Conservation (phyloP, 1,139 yeast genomes). For the Saccharomyces hybrid region DNA sequence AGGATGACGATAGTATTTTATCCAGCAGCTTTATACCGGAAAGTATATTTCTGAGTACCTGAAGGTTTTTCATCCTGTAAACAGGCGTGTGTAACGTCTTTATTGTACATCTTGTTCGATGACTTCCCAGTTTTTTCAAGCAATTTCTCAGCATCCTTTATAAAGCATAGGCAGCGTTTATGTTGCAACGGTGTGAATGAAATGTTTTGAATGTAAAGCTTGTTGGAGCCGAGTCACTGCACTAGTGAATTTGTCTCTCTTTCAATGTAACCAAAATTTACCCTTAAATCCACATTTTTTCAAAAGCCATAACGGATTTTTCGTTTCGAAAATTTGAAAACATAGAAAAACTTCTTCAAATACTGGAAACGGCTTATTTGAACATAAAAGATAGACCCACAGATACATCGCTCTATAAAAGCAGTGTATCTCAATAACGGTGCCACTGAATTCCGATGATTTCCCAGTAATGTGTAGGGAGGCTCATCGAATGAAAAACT, state of each 20-base stretch:
- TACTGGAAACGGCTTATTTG: not conserved
- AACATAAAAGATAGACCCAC: not conserved
- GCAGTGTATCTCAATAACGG: not conserved
- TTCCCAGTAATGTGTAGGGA: not conserved
- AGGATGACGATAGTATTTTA: conserved; percentile 14
- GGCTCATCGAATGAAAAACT: not conserved
- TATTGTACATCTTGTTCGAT: conserved; percentile 2
- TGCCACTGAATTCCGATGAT: not conserved
- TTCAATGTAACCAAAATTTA: too few relatives aligned
- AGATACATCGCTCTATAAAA: not conserved
- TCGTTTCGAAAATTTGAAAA: not conserved
- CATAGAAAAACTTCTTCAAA: too few relatives aligned
- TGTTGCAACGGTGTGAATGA: not conserved
- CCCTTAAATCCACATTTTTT: not conserved
- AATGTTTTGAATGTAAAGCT: too few relatives aligned
- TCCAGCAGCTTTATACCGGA: conserved; percentile 18
- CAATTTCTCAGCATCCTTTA: not conserved
- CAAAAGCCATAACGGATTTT: not conserved
- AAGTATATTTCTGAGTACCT: conserved; percentile 13
- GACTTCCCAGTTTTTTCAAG: not conserved
- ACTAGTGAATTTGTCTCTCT: not conserved
- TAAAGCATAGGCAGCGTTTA: not conserved
- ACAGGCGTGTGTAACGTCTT: conserved; percentile 27
- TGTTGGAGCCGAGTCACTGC: not conserved
- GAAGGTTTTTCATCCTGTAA: conserved; percentile 9